These are phyloP conservation scores for Fusarium clavum DNA, from an alignment of 2,329 filamentous ascomycete species.

Conservation along the genomic window DNA sequence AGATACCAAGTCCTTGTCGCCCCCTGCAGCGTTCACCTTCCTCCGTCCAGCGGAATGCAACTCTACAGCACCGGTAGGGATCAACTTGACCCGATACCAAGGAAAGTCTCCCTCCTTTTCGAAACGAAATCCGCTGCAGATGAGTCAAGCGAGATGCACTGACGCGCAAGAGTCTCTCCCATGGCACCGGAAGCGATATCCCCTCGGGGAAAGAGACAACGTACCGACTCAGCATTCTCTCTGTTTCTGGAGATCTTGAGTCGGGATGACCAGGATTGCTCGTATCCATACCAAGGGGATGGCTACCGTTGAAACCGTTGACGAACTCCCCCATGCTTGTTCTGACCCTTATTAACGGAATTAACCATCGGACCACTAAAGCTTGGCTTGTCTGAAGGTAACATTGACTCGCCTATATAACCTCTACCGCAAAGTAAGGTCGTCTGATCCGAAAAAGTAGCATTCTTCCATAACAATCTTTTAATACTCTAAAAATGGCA, in stretches of 20 bases:
- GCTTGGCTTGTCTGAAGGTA: background rate
- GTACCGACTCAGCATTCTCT: background rate
- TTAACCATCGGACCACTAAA: background rate
- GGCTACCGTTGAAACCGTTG: background rate
- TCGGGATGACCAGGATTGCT: background rate
- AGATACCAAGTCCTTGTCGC: background rate
- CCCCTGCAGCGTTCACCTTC: conserved; percentile 1
- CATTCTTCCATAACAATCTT: background rate
- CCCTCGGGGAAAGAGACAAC: conserved; percentile 23
- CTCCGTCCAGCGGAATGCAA: background rate
- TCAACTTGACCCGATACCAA: conserved; percentile 8
- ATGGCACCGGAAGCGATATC: background rate
- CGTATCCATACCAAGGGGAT: background rate
- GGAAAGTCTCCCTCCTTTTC: background rate
- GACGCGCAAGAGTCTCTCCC: conserved; percentile 8
- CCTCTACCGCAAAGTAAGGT: background rate
- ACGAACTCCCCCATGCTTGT: background rate
- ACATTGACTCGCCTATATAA: conserved; percentile 18
- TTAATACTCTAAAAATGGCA: conserved; percentile 28
- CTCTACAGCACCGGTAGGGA: background rate
- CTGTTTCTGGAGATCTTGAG: background rate
- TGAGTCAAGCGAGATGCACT: background rate
- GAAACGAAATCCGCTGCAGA: conserved; percentile 9
- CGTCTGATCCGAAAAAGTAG: background rate
- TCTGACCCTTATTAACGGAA: background rate